These are phyloP conservation scores for Saturnispora ahearnii DNA, from an alignment of 805 yeast species.

Conservation along the genomic window DNA sequence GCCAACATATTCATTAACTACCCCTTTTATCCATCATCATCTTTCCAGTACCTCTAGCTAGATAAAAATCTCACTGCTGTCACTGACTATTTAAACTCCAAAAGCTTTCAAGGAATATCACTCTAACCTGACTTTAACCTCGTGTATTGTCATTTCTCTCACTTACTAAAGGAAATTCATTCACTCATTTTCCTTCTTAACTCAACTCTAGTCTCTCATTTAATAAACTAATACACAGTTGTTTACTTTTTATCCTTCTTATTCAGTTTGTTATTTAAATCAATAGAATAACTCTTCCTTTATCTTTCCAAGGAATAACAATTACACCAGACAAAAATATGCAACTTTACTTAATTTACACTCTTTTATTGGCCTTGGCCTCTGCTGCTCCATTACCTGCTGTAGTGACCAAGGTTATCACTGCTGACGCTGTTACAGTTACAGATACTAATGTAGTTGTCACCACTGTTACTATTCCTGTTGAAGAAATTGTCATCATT, in stretches of 20 bases:
- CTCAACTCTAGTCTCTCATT: background rate
- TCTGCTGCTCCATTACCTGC: conserved; percentile 17
- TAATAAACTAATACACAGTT: background rate
- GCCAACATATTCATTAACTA: too few relatives aligned
- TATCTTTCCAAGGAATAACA: background rate
- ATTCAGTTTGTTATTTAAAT: background rate
- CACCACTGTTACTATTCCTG: conserved; percentile 11
- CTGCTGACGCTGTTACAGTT: conserved; percentile 18
- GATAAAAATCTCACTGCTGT: too few relatives aligned
- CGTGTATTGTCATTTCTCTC: background rate
- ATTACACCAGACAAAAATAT: background rate
- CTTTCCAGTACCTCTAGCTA: too few relatives aligned
- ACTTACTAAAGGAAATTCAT: background rate
- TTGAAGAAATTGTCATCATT: conserved; percentile 27
- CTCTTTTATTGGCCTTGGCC: conserved; percentile 2
- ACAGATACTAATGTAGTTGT: conserved; percentile 12
- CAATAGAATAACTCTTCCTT: background rate
- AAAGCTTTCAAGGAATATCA: background rate
- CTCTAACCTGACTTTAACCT: background rate
- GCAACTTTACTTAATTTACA: conserved; percentile 5
- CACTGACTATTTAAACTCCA: background rate
- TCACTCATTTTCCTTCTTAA: background rate
- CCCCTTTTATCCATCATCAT: too few relatives aligned
- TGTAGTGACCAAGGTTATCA: conserved; percentile 20
- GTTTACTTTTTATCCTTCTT: background rate